Evolutionary conservation across 148 eudicot species (phyloP), one percentile per base, ranked within the genome.

Genomic region (Chenopodium formosanum): DNA sequence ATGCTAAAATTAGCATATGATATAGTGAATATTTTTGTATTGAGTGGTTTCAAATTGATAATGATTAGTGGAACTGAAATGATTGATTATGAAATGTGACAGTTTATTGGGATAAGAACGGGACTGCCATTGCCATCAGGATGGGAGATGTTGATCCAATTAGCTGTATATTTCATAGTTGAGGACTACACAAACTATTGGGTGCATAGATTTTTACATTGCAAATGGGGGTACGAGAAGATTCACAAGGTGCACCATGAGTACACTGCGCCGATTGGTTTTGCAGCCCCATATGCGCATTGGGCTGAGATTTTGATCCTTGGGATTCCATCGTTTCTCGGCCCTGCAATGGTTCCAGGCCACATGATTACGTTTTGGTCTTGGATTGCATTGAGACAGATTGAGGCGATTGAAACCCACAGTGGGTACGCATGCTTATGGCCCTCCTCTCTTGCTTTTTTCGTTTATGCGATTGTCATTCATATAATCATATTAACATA

Each of bases 401-500:
- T 95, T 84, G 99, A 95, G 86, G 94, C 99, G 19, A 92, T 93
- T 80, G 99, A 95, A 86, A 95, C 94, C 80, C 99, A 95, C 85
- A 92, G 99, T 74, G 99, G 99, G 99, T 95, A 92, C 52, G 90
- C 87, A 86, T 88, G 91, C 91, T 80, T 56, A 37, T 79, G 73
- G 67, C 70, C 82, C 82, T 76, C 20, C 82, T 73, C 78, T 82
- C 74, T 31, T 50, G 46, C 48, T 16, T 76, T 81, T 50, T 16
- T n/a, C 25, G 19, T 67, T 71, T 77, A 65, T 62, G 44, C 70
- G 68, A 64, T 84, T 56, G 72, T 72, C 66, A 83, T 72, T 84
- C 81, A 84, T 80, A 75, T 84, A 83, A 63, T 84, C 81, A 84
- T 80, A 75, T 84, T 81, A 80, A 65, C 83, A 76, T 81, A 74